Evolutionary conservation across 441 rosid genomes (phyloP).

Genomic region (Eruca vesicaria): DNA sequence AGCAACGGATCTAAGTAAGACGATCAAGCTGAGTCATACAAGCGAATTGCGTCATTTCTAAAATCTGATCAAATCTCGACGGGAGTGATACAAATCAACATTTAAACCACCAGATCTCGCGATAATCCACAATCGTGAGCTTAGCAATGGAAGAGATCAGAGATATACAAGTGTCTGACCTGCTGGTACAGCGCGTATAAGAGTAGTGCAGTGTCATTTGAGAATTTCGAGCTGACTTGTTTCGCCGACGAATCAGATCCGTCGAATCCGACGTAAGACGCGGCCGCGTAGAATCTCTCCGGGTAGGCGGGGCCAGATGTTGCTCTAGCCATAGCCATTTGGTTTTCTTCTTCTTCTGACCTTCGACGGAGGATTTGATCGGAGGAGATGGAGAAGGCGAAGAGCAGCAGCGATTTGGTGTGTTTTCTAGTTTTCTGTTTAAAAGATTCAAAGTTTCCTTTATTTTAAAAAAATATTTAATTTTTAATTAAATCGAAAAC

Average conservation of each 20-base stretch:
- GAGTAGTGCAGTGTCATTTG: constrained; percentile 80
- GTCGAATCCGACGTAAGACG: constrained; percentile 84
- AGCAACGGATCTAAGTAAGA: constrained; percentile 19
- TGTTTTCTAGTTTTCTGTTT: constrained; percentile 24
- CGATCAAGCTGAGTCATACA: constrained; percentile 12
- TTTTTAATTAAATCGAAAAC: neutral
- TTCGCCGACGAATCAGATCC: constrained; percentile 70
- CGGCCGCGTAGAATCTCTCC: constrained; percentile 92
- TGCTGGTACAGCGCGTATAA: constrained; percentile 91
- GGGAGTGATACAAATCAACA: neutral
- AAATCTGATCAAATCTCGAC: constrained; percentile 16
- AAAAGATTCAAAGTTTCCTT: constrained; percentile 7
- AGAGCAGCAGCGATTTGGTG: constrained; percentile 22
- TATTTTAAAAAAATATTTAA: neutral
- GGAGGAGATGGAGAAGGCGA: constrained; percentile 32
- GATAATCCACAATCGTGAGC: neutral
- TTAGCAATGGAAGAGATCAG: constrained; percentile 15
- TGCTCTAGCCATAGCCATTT: constrained; percentile 85
- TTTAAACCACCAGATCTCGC: constrained; percentile 40
- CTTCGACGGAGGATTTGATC: constrained; percentile 32
- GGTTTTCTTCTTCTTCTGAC: constrained; percentile 1
- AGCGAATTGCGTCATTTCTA: constrained; percentile 12
- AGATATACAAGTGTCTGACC: constrained; percentile 51
- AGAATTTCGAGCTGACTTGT: constrained; percentile 68
- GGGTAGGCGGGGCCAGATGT: constrained; percentile 98